phyloP scores from a whole-genome alignment of 306 rosid species.

The Alnus glutinosa region DNA sequence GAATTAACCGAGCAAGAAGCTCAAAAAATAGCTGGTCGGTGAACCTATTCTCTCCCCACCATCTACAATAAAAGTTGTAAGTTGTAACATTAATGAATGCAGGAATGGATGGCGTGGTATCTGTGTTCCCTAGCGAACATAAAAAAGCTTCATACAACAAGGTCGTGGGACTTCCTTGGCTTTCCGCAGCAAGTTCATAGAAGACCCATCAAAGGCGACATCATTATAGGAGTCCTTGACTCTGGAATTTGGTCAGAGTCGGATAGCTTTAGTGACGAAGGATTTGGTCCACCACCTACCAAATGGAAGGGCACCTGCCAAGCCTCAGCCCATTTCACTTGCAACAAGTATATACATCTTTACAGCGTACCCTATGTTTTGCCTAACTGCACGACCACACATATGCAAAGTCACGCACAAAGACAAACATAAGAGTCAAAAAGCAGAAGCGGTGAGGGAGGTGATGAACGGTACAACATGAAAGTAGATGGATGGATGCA shows the following conservation, averaged over 20 bases:
- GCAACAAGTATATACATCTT: conserved; percentile 39
- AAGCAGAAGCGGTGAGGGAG: no score
- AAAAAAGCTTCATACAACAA: conserved; percentile 49
- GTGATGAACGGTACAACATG: no score
- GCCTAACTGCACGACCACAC: no score
- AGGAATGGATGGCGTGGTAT: conserved; percentile 50
- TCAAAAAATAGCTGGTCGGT: conserved; percentile 35
- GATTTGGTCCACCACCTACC: conserved; percentile 47
- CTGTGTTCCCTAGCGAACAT: conserved; percentile 46
- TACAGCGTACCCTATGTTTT: no score
- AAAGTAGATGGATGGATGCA: no score
- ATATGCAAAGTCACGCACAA: no score
- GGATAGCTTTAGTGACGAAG: conserved; percentile 43
- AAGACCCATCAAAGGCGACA: conserved; percentile 32
- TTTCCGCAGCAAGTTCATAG: conserved; percentile 26
- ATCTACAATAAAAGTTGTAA: neutral
- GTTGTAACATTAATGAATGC: neutral
- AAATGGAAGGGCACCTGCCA: conserved; percentile 62
- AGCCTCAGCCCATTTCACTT: conserved; percentile 33
- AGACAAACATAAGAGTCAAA: no score
- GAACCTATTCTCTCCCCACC: neutral
- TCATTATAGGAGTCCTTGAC: conserved; percentile 50
- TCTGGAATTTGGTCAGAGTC: conserved; percentile 56
- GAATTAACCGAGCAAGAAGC: conserved; percentile 43
- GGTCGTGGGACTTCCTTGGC: conserved; percentile 67